Evolutionary conservation across 2,329 filamentous ascomycete species (phyloP).

Genomic region (Aspergillus sp.): DNA sequence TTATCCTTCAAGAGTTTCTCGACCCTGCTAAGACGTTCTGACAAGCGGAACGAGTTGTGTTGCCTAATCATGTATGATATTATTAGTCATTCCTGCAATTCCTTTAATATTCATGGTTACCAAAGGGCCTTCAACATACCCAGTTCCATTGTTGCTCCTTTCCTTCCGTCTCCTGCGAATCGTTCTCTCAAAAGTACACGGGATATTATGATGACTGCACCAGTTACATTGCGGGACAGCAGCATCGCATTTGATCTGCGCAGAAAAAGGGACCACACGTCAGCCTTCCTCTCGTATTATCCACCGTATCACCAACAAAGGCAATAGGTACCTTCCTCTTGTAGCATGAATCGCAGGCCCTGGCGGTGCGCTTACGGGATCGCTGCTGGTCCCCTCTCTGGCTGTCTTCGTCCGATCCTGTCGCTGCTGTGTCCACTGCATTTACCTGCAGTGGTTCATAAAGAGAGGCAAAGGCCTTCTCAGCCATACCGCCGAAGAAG

Average conservation of each 20-base stretch:
- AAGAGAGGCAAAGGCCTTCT: too few relatives aligned
- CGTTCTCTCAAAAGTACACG: conserved; percentile 40
- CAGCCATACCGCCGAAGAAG: background rate
- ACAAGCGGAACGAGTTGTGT: conserved; percentile 21
- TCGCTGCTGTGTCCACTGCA: conserved; percentile 1
- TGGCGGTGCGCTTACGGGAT: conserved; percentile 19
- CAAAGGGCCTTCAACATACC: conserved; percentile 10
- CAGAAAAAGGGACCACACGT: background rate
- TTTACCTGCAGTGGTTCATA: conserved; percentile 3
- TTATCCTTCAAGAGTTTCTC: conserved; percentile 31
- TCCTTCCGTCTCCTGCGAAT: conserved; percentile 22
- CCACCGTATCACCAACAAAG: background rate
- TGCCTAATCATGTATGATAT: background rate
- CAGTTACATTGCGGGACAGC: conserved; percentile 41
- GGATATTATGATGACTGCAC: conserved; percentile 42
- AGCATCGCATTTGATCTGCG: conserved; percentile 45
- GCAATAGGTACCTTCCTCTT: conserved; percentile 37
- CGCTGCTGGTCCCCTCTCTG: background rate
- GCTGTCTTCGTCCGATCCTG: conserved; percentile 15
- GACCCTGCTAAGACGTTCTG: conserved; percentile 35
- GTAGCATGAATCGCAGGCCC: conserved; percentile 45
- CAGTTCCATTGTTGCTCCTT: conserved; percentile 9
- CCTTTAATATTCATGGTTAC: too few relatives aligned
- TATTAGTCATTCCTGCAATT: too few relatives aligned
- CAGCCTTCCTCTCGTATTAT: too few relatives aligned